Conservation (phyloP, 257 asterid genomes). For the Plantago ovata region DNA sequence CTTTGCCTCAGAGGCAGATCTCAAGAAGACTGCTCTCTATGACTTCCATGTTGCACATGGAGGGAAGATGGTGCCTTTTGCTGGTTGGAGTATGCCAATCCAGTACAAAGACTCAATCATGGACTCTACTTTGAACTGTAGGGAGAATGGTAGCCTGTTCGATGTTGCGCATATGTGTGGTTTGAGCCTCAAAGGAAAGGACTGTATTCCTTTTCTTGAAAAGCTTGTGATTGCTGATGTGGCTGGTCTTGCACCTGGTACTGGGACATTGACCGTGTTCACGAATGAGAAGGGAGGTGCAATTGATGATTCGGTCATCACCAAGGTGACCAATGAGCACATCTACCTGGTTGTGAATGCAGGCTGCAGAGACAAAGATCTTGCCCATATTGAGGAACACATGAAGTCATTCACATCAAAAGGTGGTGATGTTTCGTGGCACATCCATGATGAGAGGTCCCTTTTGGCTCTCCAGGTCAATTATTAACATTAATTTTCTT, state of each 20-base stretch:
- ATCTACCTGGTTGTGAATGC: slow-evolving; percentile 95
- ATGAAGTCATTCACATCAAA: slow-evolving; percentile 83
- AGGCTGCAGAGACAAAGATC: slow-evolving; percentile 97
- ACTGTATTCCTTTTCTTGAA: slow-evolving; percentile 77
- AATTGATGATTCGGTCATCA: slow-evolving; percentile 88
- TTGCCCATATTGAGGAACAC: slow-evolving; percentile 96
- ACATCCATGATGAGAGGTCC: slow-evolving; percentile 91
- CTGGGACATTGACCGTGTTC: slow-evolving; percentile 81
- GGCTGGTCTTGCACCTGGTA: slow-evolving; percentile 91
- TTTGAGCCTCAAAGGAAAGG: slow-evolving; percentile 93
- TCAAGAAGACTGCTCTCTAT: slow-evolving; percentile 83
- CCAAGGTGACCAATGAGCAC: slow-evolving; percentile 81
- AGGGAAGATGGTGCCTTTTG: slow-evolving; percentile 98
- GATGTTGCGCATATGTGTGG: slow-evolving; percentile 99
- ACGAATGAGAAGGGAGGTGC: slow-evolving; percentile 99
- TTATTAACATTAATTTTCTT: background rate
- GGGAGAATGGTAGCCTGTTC: slow-evolving; percentile 91
- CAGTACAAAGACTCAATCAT: slow-evolving; percentile 98
- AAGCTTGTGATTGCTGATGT: slow-evolving; percentile 94
- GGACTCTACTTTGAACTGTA: slow-evolving; percentile 93
- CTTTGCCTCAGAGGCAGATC: slow-evolving; percentile 92
- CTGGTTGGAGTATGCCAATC: slow-evolving; percentile 99
- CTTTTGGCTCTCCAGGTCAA: slow-evolving; percentile 94
- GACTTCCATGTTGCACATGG: slow-evolving; percentile 95
- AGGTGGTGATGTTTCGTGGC: slow-evolving; percentile 98